Evolutionary conservation across 2,329 filamentous ascomycete genomes (phyloP), one percentile per base, ranked within the genome.

Genomic region (Hymenoscyphus scutula): DNA sequence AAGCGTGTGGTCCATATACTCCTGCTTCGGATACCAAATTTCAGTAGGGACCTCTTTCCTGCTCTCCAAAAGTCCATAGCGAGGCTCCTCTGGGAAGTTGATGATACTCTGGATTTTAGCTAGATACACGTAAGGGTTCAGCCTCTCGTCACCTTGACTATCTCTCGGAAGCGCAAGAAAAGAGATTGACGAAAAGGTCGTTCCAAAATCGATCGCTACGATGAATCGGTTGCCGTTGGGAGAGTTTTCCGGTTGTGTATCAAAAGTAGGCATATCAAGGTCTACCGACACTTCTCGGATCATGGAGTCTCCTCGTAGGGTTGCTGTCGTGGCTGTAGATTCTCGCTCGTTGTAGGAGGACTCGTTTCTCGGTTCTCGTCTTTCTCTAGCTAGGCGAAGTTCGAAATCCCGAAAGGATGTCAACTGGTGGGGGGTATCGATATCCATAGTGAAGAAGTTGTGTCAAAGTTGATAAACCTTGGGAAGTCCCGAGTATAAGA

Each of bases 151-250:
- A 37, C 13, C n/a, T 27, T n/a, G 25, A 19, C 53, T 54, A 23
- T 62, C 38, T 27, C 56, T 59, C 23, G 48, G 62, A 6, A 53
- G 41, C 29, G 54, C 38, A 11, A 57, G 27, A 54, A 60, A 64
- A 13, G 63, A 56, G 38, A 64, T 58, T 19, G 63, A 60, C 5
- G 63, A 64, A 32, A 64, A 64, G 1, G 63, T 64, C 15, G 63
- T 64, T 45, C 63, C 63, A 48, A 64, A 64, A 34, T 64, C 63
- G 32, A 57, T 55, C 5, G 62, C 58, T 17, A 63, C 45, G 8
- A 63, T 61, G 15, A 60, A 58, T 4, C 51, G 58, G 23, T 60
- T 54, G n/a, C 15, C 13, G 13, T 13, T 37, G 15, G 34, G 15
- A 15, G 34, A 37, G 13, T 37, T 4, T 37, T 37, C 34, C 6